Percentiles rank a stretch among this genome's conserved stretches.
Conservation (phyloP, 192 early-diverging fungal genomes). For the Oehlia diaphana region DNA sequence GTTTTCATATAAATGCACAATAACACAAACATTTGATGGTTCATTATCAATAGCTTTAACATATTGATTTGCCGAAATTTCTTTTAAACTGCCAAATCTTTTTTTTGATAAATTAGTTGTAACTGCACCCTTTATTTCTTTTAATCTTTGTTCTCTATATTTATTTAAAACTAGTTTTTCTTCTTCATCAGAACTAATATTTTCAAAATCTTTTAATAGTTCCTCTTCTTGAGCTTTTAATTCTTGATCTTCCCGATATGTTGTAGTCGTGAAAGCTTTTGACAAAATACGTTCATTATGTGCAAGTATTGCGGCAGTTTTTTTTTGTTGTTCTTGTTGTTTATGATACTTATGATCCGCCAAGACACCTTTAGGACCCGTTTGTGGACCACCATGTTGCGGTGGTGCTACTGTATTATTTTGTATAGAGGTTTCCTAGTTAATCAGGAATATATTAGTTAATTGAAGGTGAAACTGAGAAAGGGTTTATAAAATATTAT, state of each 20-base stretch:
- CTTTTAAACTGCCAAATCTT: slow-evolving; percentile 49
- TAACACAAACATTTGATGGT: slow-evolving; percentile 45
- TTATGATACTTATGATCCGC: slow-evolving; percentile 54
- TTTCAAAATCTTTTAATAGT: slow-evolving; percentile 34
- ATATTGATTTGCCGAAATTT: slow-evolving; percentile 50
- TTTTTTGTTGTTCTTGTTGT: slow-evolving; percentile 35
- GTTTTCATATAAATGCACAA: slow-evolving; percentile 56
- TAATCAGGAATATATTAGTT: neutral
- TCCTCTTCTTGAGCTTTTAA: slow-evolving; percentile 32
- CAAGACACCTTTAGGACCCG: slow-evolving; percentile 60
- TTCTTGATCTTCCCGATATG: slow-evolving; percentile 44
- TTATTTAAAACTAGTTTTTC: slow-evolving; percentile 40
- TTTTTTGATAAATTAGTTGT: neutral
- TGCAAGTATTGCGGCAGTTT: slow-evolving; percentile 30
- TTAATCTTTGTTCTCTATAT: slow-evolving; percentile 45
- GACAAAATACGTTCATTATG: slow-evolving; percentile 49
- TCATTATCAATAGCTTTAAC: slow-evolving; percentile 53
- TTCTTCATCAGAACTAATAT: slow-evolving; percentile 37
- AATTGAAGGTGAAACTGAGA: neutral
- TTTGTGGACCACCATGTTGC: slow-evolving; percentile 31
- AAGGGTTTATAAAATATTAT: neutral
- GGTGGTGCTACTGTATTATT: neutral
- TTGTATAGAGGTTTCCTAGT: neutral
- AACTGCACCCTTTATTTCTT: slow-evolving; percentile 35
- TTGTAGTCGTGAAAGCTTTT: slow-evolving; percentile 49